Evolutionary conservation across 495 filamentous ascomycete genomes (phyloP).

Genomic region (Neurospora terricola): DNA sequence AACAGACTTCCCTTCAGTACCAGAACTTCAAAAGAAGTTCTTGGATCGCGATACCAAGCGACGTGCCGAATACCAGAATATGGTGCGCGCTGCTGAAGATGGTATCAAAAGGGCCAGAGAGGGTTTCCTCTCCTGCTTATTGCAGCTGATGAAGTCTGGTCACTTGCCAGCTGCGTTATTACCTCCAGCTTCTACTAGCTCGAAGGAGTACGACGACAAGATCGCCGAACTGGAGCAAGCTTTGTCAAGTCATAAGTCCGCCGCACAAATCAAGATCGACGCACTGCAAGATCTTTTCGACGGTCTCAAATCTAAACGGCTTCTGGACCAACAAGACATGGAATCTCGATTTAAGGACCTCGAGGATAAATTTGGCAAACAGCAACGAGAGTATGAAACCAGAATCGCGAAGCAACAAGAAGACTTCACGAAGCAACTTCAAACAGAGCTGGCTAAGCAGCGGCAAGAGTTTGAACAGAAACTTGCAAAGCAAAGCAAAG

Average conservation of each 20-base stretch:
- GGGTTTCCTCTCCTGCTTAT: not conserved
- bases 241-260: not conserved
- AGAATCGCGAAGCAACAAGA: not conserved
- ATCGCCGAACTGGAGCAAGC: not conserved
- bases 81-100: not conserved
- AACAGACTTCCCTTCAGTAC: conserved; percentile 21
- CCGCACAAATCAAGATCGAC: not conserved
- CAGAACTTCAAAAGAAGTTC: conserved; percentile 19
- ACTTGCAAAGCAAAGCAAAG: not conserved
- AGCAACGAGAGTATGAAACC: not conserved
- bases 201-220: not conserved
- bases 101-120: not conserved
- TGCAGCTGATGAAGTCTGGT: not conserved
- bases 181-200: not conserved
- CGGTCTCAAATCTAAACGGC: not conserved
- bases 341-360: not conserved
- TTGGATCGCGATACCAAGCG: not conserved
- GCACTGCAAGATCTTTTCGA: not conserved
- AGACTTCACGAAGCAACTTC: not conserved
- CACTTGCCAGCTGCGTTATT: not conserved
- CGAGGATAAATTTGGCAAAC: not conserved
- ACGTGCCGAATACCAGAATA: not conserved
- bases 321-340: not conserved
- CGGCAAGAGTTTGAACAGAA: not conserved
- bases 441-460: conserved; percentile 3